Percentiles rank a stretch among this genome's conserved stretches.
Conservation (phyloP, 2,329 filamentous ascomycete genomes). For the Lithohypha guttulata region DNA sequence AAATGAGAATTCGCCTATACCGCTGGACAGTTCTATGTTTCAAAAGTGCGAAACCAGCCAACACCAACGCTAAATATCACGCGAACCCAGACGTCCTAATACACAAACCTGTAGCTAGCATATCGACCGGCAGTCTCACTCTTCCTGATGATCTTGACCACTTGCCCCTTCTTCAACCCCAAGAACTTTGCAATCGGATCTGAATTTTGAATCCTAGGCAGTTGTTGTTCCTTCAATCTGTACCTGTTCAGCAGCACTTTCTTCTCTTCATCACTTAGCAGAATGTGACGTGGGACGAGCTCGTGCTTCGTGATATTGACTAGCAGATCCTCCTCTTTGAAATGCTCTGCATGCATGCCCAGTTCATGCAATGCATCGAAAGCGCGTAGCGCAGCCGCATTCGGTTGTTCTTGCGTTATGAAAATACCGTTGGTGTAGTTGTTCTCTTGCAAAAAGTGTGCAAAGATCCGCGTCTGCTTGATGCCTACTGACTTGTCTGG, state of each 20-base stretch:
- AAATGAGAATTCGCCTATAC: background rate
- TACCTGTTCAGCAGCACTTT: conserved; percentile 74
- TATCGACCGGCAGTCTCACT: conserved; percentile 94
- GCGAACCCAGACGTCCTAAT: background rate
- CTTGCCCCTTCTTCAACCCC: conserved; percentile 79
- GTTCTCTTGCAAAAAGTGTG: conserved; percentile 66
- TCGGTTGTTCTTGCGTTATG: conserved; percentile 71
- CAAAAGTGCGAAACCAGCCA: background rate
- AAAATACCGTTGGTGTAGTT: conserved; percentile 86
- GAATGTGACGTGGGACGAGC: conserved; percentile 83
- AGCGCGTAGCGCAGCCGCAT: conserved; percentile 76
- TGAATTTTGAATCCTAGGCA: conserved; percentile 80
- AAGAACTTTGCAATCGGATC: conserved; percentile 91
- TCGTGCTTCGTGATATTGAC: conserved; percentile 99
- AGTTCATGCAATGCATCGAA: conserved; percentile 41
- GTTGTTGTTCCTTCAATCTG: conserved; percentile 90
- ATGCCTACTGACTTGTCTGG: conserved; percentile 70
- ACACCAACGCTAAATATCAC: conserved; percentile 8
- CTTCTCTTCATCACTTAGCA: conserved; percentile 88
- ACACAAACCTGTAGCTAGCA: conserved; percentile 76
- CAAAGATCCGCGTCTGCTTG: conserved; percentile 83
- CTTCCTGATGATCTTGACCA: conserved; percentile 96
- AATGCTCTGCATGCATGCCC: conserved; percentile 73
- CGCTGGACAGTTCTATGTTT: background rate
- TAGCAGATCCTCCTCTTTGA: conserved; percentile 87